phyloP scores from a whole-genome alignment of 495 filamentous ascomycete genomes.

The Umbilicaria muhlenbergii region DNA sequence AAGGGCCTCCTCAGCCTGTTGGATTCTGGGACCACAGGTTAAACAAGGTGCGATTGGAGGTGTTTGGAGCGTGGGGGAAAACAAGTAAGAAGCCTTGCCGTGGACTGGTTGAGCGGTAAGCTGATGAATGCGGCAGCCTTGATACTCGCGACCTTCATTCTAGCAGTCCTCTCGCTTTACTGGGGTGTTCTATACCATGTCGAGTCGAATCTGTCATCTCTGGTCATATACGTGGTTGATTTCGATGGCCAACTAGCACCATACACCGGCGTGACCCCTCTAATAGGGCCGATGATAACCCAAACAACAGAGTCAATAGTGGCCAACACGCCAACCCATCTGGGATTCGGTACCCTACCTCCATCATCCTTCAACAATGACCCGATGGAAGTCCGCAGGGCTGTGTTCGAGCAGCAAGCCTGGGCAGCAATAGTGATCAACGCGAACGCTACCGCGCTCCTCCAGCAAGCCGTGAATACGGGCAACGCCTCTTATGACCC shows the following conservation, averaged over 20 bases:
- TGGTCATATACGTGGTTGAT: constrained; percentile 48
- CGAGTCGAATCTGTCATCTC: constrained; percentile 27
- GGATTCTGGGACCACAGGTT: constrained; percentile 35
- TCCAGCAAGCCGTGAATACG: constrained; percentile 37
- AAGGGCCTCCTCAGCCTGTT: constrained; percentile 24
- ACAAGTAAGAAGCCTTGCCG: constrained; percentile 18
- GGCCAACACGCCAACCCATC: constrained; percentile 13
- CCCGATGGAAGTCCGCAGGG: constrained; percentile 41
- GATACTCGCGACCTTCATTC: constrained; percentile 36
- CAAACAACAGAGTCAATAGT: constrained; percentile 23
- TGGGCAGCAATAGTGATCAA: constrained; percentile 53
- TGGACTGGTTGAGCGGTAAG: not conserved
- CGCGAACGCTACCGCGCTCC: constrained; percentile 44
- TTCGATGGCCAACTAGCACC: constrained; percentile 43
- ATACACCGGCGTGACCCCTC: constrained; percentile 27
- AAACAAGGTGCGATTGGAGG: constrained; percentile 28
- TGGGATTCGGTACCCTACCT: constrained; percentile 35
- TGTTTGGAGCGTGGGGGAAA: constrained; percentile 24
- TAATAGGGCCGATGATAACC: constrained; percentile 41
- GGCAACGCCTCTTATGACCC: constrained; percentile 51
- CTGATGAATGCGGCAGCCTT: constrained; percentile 22
- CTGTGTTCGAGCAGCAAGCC: constrained; percentile 43
- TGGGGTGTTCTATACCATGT: constrained; percentile 42
- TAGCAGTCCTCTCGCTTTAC: constrained; percentile 40
- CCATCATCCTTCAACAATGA: constrained; percentile 41